These are phyloP conservation scores for Trichophyton rubrum DNA, from an alignment of 2,329 filamentous ascomycete genomes.

Conservation along the genomic window DNA sequence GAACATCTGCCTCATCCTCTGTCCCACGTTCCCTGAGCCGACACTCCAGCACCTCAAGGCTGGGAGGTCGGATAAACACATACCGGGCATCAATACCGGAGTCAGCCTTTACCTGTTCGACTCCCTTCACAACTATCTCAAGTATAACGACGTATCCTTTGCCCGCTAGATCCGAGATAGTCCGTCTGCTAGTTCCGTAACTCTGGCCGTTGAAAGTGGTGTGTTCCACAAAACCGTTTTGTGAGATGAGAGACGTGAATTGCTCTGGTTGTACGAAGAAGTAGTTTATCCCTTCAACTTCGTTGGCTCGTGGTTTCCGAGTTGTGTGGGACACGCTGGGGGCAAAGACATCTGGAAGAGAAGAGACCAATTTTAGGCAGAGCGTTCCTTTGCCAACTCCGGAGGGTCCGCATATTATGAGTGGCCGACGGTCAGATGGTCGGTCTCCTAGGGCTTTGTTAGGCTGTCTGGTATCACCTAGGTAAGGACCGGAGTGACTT, in stretches of 20 bases:
- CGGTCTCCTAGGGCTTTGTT: background rate
- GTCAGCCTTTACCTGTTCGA: slow-evolving; percentile 69
- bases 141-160: slow-evolving; percentile 53
- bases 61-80: slow-evolving; percentile 68
- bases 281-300: slow-evolving; percentile 62
- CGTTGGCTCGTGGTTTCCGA: slow-evolving; percentile 57
- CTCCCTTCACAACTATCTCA: slow-evolving; percentile 83
- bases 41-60: slow-evolving; percentile 54
- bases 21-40: slow-evolving; percentile 58
- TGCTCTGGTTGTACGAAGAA: slow-evolving; percentile 52
- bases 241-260: slow-evolving; percentile 51
- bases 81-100: slow-evolving; percentile 56
- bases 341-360: slow-evolving; percentile 19
- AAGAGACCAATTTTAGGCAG: slow-evolving; percentile 19
- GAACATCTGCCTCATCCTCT: slow-evolving; percentile 55
- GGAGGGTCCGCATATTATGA: slow-evolving; percentile 22
- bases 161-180: slow-evolving; percentile 13
- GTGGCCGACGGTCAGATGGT: slow-evolving; percentile 14
- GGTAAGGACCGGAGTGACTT: too few species aligned
- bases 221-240: slow-evolving; percentile 65
- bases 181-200: slow-evolving; percentile 61
- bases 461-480: too few species aligned
- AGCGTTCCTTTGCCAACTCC: slow-evolving; percentile 24
- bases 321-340: slow-evolving; percentile 40
- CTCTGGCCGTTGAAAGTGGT: slow-evolving; percentile 67